These are phyloP conservation scores for Fusarium pseudograminearum DNA, from an alignment of 2,329 filamentous ascomycete genomes.

Conservation along the genomic window DNA sequence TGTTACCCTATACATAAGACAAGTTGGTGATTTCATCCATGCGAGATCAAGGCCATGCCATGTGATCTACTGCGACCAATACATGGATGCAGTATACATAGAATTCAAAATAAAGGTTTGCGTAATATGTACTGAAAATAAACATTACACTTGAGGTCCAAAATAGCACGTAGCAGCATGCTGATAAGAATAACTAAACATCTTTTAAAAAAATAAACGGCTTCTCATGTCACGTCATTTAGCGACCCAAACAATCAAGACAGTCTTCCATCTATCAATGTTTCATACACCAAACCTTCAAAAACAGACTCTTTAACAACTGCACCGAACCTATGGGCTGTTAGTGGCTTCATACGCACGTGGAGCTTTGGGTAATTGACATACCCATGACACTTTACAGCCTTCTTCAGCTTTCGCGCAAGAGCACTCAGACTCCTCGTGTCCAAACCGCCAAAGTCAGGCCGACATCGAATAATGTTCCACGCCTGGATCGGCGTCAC, in stretches of 20 bases:
- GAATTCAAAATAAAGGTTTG: too few relatives aligned
- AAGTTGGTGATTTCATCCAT: neutral
- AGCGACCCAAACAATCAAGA: neutral
- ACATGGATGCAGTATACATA: too few relatives aligned
- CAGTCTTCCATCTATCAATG: neutral
- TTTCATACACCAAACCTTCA: conserved; percentile 20
- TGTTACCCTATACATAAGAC: neutral
- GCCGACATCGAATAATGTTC: conserved; percentile 18
- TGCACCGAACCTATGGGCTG: conserved; percentile 13
- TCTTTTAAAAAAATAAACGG: too few relatives aligned
- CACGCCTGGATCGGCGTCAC: conserved; percentile 30
- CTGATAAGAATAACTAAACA: too few relatives aligned
- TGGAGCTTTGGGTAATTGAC: neutral
- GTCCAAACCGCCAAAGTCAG: conserved; percentile 12
- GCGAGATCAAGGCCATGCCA: neutral
- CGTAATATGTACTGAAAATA: too few relatives aligned
- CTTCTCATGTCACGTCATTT: rapidly evolving
- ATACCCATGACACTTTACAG: conserved; percentile 29
- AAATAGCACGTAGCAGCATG: too few relatives aligned
- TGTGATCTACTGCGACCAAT: too few relatives aligned
- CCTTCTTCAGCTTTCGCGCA: conserved; percentile 6
- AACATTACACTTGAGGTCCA: too few relatives aligned
- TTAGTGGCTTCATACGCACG: rapidly evolving
- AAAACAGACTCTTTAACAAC: conserved; percentile 28
- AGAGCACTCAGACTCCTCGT: neutral